These are phyloP conservation scores for Aspergillus candidus DNA, from an alignment of 2,329 filamentous ascomycete genomes.

Conservation along the genomic window DNA sequence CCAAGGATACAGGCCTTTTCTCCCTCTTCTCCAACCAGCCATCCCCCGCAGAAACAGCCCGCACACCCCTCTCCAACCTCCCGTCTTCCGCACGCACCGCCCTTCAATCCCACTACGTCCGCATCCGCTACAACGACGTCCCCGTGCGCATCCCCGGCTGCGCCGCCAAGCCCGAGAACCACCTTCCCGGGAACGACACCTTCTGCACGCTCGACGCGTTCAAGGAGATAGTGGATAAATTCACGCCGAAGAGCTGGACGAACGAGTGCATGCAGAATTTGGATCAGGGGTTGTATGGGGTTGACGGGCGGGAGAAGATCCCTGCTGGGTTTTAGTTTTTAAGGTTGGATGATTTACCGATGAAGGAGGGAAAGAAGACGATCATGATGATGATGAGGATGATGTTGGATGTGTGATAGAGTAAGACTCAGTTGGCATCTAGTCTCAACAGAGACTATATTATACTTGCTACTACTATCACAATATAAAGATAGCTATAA, in stretches of 20 bases:
- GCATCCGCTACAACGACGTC: conserved; percentile 83
- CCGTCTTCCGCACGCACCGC: conserved; percentile 22
- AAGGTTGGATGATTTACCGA: too few relatives aligned
- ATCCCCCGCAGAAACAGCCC: conserved; percentile 26
- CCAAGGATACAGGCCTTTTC: conserved; percentile 26
- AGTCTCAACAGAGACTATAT: too few relatives aligned
- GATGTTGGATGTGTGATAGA: too few relatives aligned
- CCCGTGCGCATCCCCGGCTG: conserved; percentile 80
- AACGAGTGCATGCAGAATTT: conserved; percentile 55
- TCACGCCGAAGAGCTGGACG: conserved; percentile 76
- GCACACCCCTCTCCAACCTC: conserved; percentile 26
- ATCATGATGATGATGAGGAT: too few relatives aligned
- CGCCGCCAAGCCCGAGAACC: conserved; percentile 61
- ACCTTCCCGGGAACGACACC: conserved; percentile 76
- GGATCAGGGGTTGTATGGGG: conserved; percentile 48
- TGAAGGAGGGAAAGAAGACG: too few relatives aligned
- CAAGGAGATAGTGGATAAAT: conserved; percentile 86
- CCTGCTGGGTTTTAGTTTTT: conserved; percentile 32
- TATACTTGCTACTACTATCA: background rate
- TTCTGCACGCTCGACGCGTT: conserved; percentile 92
- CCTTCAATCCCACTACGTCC: conserved; percentile 69
- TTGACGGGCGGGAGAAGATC: conserved; percentile 31
- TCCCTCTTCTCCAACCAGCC: conserved; percentile 21
- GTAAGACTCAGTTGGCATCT: too few relatives aligned
- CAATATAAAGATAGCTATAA: too few relatives aligned